A percentile compares a stretch with the other conserved stretches of the same genome.
These are phyloP conservation scores for Rhynchosporium agropyri DNA, from an alignment of 2,329 filamentous ascomycete genomes.

Conservation along the genomic window DNA sequence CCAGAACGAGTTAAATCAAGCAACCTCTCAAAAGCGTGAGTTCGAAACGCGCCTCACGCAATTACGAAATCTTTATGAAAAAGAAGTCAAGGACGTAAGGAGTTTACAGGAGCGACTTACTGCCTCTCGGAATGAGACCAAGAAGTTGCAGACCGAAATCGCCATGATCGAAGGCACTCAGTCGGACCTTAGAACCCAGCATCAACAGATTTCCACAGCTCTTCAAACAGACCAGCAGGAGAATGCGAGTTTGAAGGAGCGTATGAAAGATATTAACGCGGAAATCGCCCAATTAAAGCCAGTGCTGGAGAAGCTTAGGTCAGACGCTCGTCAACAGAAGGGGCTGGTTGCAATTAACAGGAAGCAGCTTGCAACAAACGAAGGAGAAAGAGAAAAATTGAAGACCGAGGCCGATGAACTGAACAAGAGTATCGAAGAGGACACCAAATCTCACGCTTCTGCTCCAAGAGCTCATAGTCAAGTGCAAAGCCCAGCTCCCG, in stretches of 20 bases:
- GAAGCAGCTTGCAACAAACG: conserved; percentile 90
- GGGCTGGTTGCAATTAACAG: conserved; percentile 97
- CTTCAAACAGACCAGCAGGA: conserved; percentile 88
- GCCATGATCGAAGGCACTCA: conserved; percentile 80
- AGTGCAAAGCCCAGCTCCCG: conserved; percentile 46
- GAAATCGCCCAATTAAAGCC: conserved; percentile 85
- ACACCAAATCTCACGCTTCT: conserved; percentile 54
- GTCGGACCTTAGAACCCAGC: conserved; percentile 80
- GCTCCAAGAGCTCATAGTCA: conserved; percentile 51
- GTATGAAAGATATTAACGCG: conserved; percentile 78
- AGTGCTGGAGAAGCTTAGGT: conserved; percentile 89
- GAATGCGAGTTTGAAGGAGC: conserved; percentile 82
- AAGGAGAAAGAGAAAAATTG: conserved; percentile 85
- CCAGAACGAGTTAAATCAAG: conserved; percentile 80
- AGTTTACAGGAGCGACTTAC: conserved; percentile 81
- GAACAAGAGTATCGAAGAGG: conserved; percentile 63
- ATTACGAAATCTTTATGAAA: conserved; percentile 85
- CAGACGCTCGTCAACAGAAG: conserved; percentile 92
- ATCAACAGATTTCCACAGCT: conserved; percentile 72
- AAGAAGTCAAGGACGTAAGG: conserved; percentile 86
- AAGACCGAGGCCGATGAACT: conserved; percentile 76
- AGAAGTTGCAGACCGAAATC: conserved; percentile 81
- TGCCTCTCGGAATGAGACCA: conserved; percentile 75
- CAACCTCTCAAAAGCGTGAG: conserved; percentile 85
- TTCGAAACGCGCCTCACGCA: conserved; percentile 88